A percentile compares a stretch with the other conserved stretches of the same genome.
These are phyloP conservation scores for Avena sativa DNA, from an alignment of 176 grass and related monocot species.

Conservation along the genomic window DNA sequence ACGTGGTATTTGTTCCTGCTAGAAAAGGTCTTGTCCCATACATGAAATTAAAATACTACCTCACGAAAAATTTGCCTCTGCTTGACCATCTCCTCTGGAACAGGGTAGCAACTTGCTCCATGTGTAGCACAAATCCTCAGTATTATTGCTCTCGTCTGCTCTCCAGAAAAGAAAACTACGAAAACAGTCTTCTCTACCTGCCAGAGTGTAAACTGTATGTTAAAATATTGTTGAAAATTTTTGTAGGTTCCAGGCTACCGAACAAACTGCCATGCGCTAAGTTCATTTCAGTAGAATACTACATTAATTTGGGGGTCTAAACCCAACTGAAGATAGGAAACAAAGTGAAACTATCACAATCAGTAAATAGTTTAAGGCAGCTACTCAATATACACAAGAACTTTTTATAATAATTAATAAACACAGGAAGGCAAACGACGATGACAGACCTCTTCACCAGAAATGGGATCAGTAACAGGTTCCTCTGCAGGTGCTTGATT, in stretches of 20 bases:
- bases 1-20: neutral
- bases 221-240: constrained; percentile 27
- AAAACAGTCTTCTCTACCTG: constrained; percentile 99
- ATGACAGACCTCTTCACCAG: constrained; percentile 92
- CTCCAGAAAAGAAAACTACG: constrained; percentile 97
- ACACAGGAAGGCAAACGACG: constrained; percentile 40
- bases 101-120: constrained; percentile 98
- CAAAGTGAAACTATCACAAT: constrained; percentile 29
- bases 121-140: constrained; percentile 91
- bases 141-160: constrained; percentile 90
- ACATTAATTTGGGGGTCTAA: neutral
- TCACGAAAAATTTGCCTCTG: constrained; percentile 92
- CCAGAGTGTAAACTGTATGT: constrained; percentile 36
- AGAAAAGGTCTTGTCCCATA: neutral
- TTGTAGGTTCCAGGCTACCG: constrained; percentile 1
- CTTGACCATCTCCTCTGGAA: constrained; percentile 88
- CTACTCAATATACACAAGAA: constrained; percentile 38
- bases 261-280: neutral
- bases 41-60: constrained; percentile 69
- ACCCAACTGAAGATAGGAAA: constrained; percentile 8
- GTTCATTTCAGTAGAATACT: constrained; percentile 27
- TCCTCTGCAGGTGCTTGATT: constrained; percentile 89
- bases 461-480: constrained; percentile 86
- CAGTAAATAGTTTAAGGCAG: constrained; percentile 21
- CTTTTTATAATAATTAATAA: neutral